A percentile compares a stretch with the other conserved stretches of the same genome.
phyloP scores from a whole-genome alignment of 164 flowering plant genomes.

The Umbellularia californica region DNA sequence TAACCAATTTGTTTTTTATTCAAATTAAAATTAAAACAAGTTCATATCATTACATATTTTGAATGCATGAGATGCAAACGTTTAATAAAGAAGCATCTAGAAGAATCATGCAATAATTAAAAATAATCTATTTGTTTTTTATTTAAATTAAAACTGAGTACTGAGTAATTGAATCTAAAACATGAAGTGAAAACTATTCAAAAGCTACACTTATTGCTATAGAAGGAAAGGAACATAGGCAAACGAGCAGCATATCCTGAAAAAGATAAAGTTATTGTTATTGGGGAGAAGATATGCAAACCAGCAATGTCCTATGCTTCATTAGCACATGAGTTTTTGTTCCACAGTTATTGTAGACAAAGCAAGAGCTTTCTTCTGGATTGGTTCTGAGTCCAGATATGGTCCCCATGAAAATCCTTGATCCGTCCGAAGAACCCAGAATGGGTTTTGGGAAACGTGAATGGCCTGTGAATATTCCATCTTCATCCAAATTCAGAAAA shows the following conservation, averaged over 20 bases:
- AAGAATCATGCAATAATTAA: neutral
- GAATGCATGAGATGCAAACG: neutral
- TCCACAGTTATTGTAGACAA: slow-evolving; percentile 56
- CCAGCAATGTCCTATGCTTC: slow-evolving; percentile 88
- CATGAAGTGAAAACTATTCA: neutral
- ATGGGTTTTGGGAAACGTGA: slow-evolving; percentile 10
- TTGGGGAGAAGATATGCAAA: slow-evolving; percentile 33
- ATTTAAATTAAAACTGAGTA: neutral
- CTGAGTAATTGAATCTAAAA: neutral
- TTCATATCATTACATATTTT: too few relatives aligned
- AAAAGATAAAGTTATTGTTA: neutral
- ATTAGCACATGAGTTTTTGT: slow-evolving; percentile 74
- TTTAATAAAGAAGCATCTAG: neutral
- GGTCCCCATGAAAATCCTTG: slow-evolving; percentile 52
- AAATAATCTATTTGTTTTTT: neutral
- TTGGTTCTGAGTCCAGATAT: slow-evolving; percentile 69
- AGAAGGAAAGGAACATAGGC: neutral
- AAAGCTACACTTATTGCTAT: neutral
- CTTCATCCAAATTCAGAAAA: slow-evolving; percentile 48
- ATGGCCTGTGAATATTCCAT: slow-evolving; percentile 8
- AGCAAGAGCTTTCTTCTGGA: slow-evolving; percentile 78
- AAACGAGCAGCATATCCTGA: neutral
- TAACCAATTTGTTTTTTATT: neutral
- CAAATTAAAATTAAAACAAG: neutral
- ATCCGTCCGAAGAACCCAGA: slow-evolving; percentile 23